Base-by-base conservation (phyloP, 2,329 filamentous ascomycete species). In the Alternaria viburni region DNA sequence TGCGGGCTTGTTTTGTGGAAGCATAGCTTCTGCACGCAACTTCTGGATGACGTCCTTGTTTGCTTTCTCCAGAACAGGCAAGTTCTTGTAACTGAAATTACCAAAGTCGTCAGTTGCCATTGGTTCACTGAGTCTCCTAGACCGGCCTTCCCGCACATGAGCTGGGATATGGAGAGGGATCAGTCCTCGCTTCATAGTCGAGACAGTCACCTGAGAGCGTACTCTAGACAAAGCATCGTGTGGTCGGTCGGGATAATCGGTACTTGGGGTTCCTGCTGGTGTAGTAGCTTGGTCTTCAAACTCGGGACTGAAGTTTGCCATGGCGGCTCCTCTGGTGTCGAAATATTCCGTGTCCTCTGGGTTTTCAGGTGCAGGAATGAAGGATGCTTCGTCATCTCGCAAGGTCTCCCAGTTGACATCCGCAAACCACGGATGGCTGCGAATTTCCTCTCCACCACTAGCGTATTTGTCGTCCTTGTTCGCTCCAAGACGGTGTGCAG, bases 31-130 rank as follows among this genome's bases (percentile, higher is more conserved):
- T 21, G 94, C 93, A 11, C 94, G 90, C 61, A 99, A 85, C 79
- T 98, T 98, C 74, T 98, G 94, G 30, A 99, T 97, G 28, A 98
- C 93, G 74, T 99, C 96, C 78, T 99, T 99, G 81, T 99, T 99
- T 58, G 96, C 96, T 80, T 97, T 98, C 74, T 98, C 96, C 17
- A 99, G 85, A 19, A 98, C 95, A 0, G 95, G 94, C 52, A 99
- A 83, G 73, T 99, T 99, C 83, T 99, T 99, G 85, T 97, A 99
- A 43, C 93, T 89, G 80, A 99, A 99, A 66, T 89, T 93, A 30
- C 96, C 96, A 83, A 99, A 99, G 77, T 99, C 96, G 78, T 99
- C 96, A 1, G 90, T 87, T 30, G 89, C 87, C 15, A 95, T 89
- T 1, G 96, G 96, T 79, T 99, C 96, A 78, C 95, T 98, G 43